Base-by-base conservation (phyloP, 805 yeast genomes). In the Barnettozyma salicaria region DNA sequence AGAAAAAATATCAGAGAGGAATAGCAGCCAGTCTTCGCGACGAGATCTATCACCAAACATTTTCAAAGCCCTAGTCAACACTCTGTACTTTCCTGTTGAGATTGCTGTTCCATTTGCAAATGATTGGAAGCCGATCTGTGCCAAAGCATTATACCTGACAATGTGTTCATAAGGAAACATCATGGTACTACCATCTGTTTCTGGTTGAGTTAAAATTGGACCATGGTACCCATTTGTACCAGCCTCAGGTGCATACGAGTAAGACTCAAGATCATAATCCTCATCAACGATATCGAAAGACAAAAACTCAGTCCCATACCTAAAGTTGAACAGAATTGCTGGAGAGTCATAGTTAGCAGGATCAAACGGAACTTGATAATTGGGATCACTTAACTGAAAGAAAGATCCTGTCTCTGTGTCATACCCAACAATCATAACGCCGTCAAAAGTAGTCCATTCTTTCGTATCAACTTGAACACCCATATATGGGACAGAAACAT, bases 401-500 rank as follows among this genome's bases (percentile, higher is more conserved):
- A 35, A 28, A 19, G 30, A 24, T 20, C 16, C 30, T 14, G 17
- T 25, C 5, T 18, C 22, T 12, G 36, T 13, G 14, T 33, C 36
- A 33, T 26, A 33, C 13, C 36, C 36, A 6, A 33, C 7, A 13
- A 33, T 19, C 6, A 34, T 11, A 8, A 40, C 39, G 1, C n/a
- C 23, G 12, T 32, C 44, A 14, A 39, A 37, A 14, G 47, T 36
- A 19, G 45, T 34, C 48, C 48, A 44, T 5, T 19, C 30, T 5
- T 36, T 21, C n/a, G 43, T 30, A 17, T 41, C 31, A 20, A 34
- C 32, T 27, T 41, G 34, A 19, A 41, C 38, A 23, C 48, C 45
- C 43, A 41, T 37, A 38, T 44, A 44, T 27, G 48, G 45, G 23
- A 44, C 45, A 25, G 32, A 30, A 16, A 44, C 27, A 16, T 36